Conservation (phyloP, 257 asterid genomes). For the Leonotis leonurus region DNA sequence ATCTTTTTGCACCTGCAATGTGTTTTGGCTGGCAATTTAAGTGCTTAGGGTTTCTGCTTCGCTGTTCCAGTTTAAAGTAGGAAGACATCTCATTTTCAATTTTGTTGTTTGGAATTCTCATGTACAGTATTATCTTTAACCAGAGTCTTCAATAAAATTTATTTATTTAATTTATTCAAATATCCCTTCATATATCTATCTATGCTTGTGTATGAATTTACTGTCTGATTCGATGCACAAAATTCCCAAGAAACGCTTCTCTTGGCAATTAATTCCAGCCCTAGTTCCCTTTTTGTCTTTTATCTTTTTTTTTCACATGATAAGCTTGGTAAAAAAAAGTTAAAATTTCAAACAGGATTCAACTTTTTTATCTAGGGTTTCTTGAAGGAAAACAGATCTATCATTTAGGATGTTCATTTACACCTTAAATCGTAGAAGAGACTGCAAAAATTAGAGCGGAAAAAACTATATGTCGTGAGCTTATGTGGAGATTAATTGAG, state of each 20-base stretch:
- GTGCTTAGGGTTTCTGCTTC: constrained; percentile 5
- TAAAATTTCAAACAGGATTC: neutral
- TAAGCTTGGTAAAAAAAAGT: neutral
- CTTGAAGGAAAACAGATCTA: neutral
- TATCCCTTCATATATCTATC: neutral
- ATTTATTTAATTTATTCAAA: neutral
- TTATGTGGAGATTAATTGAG: neutral
- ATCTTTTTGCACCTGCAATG: neutral
- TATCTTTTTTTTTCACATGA: neutral
- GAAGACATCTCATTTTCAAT: neutral
- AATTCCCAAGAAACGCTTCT: neutral
- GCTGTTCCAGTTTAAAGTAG: neutral
- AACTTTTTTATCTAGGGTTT: neutral
- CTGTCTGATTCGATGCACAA: neutral
- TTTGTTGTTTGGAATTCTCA: neutral
- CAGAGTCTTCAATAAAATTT: too few species aligned
- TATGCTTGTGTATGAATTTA: neutral
- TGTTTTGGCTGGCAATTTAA: too few species aligned
- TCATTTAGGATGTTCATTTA: neutral
- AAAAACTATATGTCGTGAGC: neutral
- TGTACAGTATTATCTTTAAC: too few species aligned
- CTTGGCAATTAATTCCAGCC: neutral
- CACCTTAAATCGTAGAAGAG: too few species aligned
- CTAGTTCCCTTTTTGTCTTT: neutral
- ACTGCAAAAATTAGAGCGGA: neutral